Evolutionary conservation across 176 grass and related monocot species (phyloP).

Genomic region (Rhynchospora tenuis): DNA sequence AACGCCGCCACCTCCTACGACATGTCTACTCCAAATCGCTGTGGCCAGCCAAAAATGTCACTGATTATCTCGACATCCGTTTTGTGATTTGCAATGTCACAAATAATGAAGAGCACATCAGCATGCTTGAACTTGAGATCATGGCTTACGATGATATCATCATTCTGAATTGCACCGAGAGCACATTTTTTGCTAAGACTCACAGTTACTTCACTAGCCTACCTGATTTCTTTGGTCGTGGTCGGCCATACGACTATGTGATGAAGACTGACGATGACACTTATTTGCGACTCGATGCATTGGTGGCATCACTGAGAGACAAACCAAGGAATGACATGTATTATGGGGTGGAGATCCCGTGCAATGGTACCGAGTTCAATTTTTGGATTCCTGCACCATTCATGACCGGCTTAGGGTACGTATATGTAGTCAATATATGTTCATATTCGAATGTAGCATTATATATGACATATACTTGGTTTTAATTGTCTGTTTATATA

Average conservation of each 20-base stretch:
- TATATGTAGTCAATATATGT: background rate
- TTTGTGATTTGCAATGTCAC: constrained; percentile 75
- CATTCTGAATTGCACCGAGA: constrained; percentile 60
- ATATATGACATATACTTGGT: background rate
- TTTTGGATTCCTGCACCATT: constrained; percentile 65
- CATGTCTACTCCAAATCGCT: constrained; percentile 32
- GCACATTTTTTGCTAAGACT: constrained; percentile 68
- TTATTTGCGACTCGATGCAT: constrained; percentile 42
- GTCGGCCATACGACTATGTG: constrained; percentile 50
- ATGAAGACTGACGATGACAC: constrained; percentile 93
- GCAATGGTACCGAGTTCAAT: constrained; percentile 39
- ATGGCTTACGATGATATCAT: constrained; percentile 50
- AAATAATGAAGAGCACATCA: constrained; percentile 36
- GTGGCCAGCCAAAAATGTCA: constrained; percentile 21
- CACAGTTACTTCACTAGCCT: constrained; percentile 59
- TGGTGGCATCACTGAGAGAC: constrained; percentile 30
- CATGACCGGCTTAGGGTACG: constrained; percentile 82
- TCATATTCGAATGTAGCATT: too few relatives aligned
- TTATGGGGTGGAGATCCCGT: constrained; percentile 59
- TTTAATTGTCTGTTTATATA: background rate
- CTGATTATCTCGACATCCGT: constrained; percentile 33
- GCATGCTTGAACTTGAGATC: constrained; percentile 47
- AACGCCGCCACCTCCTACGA: constrained; percentile 52
- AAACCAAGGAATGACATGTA: constrained; percentile 49
- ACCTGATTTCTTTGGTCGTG: background rate